These are phyloP conservation scores for Pythium insidiosum DNA, from an alignment of 352 stramenopile genomes.

Conservation along the genomic window DNA sequence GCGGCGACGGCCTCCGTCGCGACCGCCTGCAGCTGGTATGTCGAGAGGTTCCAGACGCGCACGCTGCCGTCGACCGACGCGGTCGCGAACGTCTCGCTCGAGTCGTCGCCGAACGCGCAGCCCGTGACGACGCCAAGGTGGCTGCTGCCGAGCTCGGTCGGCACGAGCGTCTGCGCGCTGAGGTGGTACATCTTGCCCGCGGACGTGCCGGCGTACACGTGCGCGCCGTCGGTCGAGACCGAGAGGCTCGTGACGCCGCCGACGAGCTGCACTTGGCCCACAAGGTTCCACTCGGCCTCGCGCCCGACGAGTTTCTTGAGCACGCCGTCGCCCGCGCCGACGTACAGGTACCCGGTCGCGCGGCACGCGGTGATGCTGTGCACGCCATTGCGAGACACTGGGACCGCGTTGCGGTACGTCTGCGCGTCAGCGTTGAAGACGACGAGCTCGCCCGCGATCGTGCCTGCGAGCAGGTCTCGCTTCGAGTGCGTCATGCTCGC, in stretches of 20 bases:
- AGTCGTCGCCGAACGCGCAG: constrained; percentile 47
- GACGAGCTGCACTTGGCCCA: constrained; percentile 75
- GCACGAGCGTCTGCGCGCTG: constrained; percentile 33
- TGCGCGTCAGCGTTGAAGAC: constrained; percentile 74
- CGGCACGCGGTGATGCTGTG: constrained; percentile 67
- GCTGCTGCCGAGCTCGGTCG: constrained; percentile 47
- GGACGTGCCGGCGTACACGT: constrained; percentile 61
- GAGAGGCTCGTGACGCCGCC: constrained; percentile 75
- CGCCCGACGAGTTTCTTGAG: constrained; percentile 78
- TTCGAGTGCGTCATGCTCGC: constrained; percentile 44
- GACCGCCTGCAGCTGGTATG: constrained; percentile 59
- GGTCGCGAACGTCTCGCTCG: constrained; percentile 56
- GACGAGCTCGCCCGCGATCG: constrained; percentile 72
- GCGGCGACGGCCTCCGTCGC: constrained; percentile 46
- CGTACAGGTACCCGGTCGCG: constrained; percentile 59
- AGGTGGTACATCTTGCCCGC: constrained; percentile 73
- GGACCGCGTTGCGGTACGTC: constrained; percentile 55
- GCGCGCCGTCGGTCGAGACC: constrained; percentile 33
- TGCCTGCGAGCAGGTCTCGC: constrained; percentile 51
- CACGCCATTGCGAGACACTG: constrained; percentile 58
- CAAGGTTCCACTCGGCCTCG: constrained; percentile 76
- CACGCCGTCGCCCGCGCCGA: constrained; percentile 79
- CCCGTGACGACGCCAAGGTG: constrained; percentile 55
- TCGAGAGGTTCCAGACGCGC: constrained; percentile 59
- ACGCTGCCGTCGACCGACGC: constrained; percentile 65